Evolutionary conservation across 140 eudicot species (phyloP), one percentile per base, ranked within the genome.

Genomic region (Eryngium alpinum): DNA sequence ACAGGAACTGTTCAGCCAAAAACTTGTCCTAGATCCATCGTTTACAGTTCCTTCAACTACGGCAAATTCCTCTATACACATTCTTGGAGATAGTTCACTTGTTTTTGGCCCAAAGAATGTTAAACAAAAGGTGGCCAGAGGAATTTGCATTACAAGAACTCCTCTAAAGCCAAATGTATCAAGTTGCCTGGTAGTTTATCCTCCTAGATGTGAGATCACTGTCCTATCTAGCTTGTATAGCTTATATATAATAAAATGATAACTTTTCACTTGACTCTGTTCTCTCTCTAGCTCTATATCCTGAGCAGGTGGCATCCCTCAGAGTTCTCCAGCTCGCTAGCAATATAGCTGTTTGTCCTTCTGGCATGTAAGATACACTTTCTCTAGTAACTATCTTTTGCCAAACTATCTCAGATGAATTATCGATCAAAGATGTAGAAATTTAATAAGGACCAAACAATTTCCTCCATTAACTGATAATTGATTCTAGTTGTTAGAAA

Each of bases 251-350:
- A 79, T n/a, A 51, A 80, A 53, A 49, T 75, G 72, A 51, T 75
- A 66, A n/a, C 31, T 50, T 56, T 31, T 34, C 28, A 11, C 72
- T 33, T 84, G 80, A 81, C 62, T 65, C 67, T 83, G 73, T 81
- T 80, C 46, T 79, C 43, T 85, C 62, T 82, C 70, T 81, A 95
- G 99, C 97, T 87, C 84, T 92, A 85, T 86, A 84, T 85, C 91
- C 96, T 81, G 94, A 91, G 84, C 99, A 95, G 89, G 84, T 85
- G 79, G 85, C 89, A 56, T 79, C 98, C 27, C 81, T 95, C 66
- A 96, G 91, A 79, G 90, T 87, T 81, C 92, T 95, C 65, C 98
- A 95, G 88, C 80, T 95, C 79, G 89, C 98, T 79, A 84, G 97
- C 87, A 93, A 73, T 83, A 79, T 91, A 75, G 99, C 97, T 57